A percentile compares a stretch with the other conserved stretches of the same genome.
phyloP scores from a whole-genome alignment of 2,329 filamentous ascomycete genomes.

The Sporothrix dimorphospora region DNA sequence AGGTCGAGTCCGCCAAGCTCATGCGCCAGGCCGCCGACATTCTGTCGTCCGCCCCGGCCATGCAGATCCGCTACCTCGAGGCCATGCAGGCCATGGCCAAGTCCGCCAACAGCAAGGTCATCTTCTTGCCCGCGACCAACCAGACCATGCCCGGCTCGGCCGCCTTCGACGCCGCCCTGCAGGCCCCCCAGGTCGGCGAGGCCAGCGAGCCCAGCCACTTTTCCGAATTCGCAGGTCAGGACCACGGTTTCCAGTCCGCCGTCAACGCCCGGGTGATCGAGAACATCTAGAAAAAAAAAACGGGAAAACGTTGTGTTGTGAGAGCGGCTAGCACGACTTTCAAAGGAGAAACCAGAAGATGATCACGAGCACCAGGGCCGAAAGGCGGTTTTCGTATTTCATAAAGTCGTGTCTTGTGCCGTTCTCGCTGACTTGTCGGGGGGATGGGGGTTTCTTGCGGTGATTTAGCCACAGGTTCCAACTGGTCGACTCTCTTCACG shows the following conservation, averaged over 20 bases:
- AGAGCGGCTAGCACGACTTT: conserved; percentile 40
- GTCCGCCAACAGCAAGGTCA: conserved; percentile 83
- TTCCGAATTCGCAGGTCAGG: conserved; percentile 57
- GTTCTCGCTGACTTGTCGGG: conserved; percentile 21
- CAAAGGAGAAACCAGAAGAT: background rate
- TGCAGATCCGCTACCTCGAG: conserved; percentile 98
- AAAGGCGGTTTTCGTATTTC: background rate
- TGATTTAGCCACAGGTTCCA: conserved; percentile 18
- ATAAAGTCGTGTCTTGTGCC: background rate
- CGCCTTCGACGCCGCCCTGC: conserved; percentile 48
- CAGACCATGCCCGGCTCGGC: conserved; percentile 58
- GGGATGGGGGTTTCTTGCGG: background rate
- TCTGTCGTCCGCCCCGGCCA: conserved; percentile 85
- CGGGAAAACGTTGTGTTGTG: conserved; percentile 5
- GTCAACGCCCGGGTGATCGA: conserved; percentile 83
- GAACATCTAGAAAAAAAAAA: conserved; percentile 67
- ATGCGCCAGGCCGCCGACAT: conserved; percentile 95
- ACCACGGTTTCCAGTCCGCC: conserved; percentile 72
- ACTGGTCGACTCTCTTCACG: conserved; percentile 16
- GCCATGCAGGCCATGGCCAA: conserved; percentile 99
- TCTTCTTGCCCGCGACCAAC: conserved; percentile 72
- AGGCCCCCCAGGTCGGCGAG: conserved; percentile 46
- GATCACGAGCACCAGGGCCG: conserved; percentile 9
- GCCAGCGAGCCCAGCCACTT: conserved; percentile 45
- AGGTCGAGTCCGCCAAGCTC: conserved; percentile 94